Base-by-base conservation (phyloP, 129 eudicot species). In the Daucus carota region DNA sequence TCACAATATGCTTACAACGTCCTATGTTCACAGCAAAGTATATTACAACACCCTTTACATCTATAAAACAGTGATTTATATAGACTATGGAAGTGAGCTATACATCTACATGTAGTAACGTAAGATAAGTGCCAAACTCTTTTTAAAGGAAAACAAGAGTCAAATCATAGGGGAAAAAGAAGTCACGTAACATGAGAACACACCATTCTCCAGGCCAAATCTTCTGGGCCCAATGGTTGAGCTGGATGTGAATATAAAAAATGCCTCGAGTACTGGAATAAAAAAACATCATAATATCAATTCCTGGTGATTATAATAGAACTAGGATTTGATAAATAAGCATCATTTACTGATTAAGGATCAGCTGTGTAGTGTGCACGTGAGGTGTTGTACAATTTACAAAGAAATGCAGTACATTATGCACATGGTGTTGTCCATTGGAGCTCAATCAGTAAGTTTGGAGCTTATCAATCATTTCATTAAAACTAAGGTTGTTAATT, bases 131-230 rank as follows among this genome's bases (percentile, higher is more conserved):
- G 26, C 26, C 26, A 50, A 50, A 50, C 26, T 50, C 26, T 50
- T 4, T 50, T 20, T n/a, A 52, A 2, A n/a, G 31, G 14, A n/a
- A n/a, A 54, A n/a, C 28, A 54, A 54, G 31, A 54, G 31, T n/a
- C 12, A 59, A 34, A 38, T 8, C 15, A 78, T n/a, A 9, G 43
- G 33, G 44, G 11, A 70, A 28, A 18, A 71, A 29, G 71, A 33
- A 71, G 43, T 40, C 52, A 15, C 54, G 10, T 7, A 70, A 69
- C 31, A n/a, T n/a, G 63, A 72, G 11, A 16, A 73, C 97, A 74
- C 24, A 91, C 96, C 98, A 94, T 94, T 94, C 93, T 83, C 98
- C 98, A 94, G 76, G 81, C 91, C 69, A 94, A 87, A 88, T 94
- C 98, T 74, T 94, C 98, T 36, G 96, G 92, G 24, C 98, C 98